phyloP scores from a whole-genome alignment of 1,284 basidiomycete species.

The Leccinum variabile region DNA sequence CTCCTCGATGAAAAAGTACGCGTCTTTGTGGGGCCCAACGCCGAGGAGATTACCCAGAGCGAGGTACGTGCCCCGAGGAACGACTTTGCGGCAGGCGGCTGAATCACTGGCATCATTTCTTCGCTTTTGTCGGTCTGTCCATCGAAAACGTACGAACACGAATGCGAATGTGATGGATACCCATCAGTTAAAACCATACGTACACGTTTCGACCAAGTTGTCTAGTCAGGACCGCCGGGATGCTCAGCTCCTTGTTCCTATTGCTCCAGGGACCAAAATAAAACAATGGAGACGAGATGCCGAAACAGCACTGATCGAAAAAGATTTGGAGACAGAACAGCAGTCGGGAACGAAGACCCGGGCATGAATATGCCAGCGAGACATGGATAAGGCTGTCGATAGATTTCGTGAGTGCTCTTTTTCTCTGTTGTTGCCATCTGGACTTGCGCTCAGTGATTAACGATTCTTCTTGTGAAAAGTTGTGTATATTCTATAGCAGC shows the following conservation, averaged over 20 bases:
- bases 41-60: conserved; percentile 62
- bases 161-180: not conserved
- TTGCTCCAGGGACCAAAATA: conserved; percentile 28
- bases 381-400: conserved; percentile 1
- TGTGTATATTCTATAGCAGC: conserved; percentile 2
- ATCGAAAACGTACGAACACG: not conserved
- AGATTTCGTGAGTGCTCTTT: conserved; percentile 10
- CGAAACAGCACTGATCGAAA: conserved; percentile 8
- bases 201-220: conserved; percentile 31
- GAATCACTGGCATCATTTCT: not conserved
- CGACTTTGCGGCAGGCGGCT: not conserved
- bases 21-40: conserved; percentile 77
- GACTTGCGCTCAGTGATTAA: conserved; percentile 1
- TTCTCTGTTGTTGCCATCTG: not conserved
- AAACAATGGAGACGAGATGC: conserved; percentile 30
- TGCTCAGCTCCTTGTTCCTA: conserved; percentile 29
- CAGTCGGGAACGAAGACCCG: not conserved
- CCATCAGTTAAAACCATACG: conserved; percentile 47
- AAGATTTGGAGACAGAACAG: not conserved
- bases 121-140: not conserved
- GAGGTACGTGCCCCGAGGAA: conserved; percentile 47
- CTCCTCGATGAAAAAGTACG: conserved; percentile 81
- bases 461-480: not conserved
- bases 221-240: conserved; percentile 27
- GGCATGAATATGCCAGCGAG: not conserved